phyloP scores from a whole-genome alignment of 1,284 basidiomycete species.

The Ceratobasidium sp. region DNA sequence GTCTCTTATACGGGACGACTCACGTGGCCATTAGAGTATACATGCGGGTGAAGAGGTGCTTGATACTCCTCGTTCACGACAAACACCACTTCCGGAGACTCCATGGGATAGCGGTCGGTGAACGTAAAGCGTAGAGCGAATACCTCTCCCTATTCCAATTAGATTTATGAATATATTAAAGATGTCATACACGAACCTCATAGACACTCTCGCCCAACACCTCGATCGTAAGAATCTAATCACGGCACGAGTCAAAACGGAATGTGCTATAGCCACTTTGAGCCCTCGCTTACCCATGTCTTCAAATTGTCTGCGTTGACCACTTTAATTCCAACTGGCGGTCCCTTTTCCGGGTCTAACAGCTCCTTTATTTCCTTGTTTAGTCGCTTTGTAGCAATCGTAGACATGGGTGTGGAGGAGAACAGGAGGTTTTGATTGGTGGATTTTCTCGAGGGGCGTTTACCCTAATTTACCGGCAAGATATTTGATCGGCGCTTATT shows the following conservation, averaged over 20 bases:
- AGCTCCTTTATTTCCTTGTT: constrained; percentile 77
- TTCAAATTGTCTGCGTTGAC: constrained; percentile 78
- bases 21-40: constrained; percentile 88
- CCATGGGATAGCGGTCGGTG: constrained; percentile 81
- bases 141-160: constrained; percentile 70
- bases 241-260: constrained; percentile 15
- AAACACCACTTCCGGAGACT: constrained; percentile 85
- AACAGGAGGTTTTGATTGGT: neutral
- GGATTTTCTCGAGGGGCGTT: neutral
- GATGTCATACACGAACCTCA: constrained; percentile 63
- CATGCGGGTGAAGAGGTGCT: constrained; percentile 84
- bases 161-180: neutral
- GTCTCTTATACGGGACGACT: constrained; percentile 53
- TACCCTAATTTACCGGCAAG: neutral
- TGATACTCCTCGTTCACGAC: constrained; percentile 72
- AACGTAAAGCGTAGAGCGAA: constrained; percentile 84
- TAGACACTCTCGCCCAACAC: constrained; percentile 84
- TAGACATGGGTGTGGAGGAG: constrained; percentile 63
- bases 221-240: constrained; percentile 71
- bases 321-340: constrained; percentile 73
- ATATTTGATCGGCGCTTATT: constrained; percentile 23
- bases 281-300: constrained; percentile 65
- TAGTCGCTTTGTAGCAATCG: constrained; percentile 75
- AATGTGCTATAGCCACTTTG: constrained; percentile 21
- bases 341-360: constrained; percentile 34